Conservation (phyloP, 2,329 filamentous ascomycete species). For the Trichoderma sp. region DNA sequence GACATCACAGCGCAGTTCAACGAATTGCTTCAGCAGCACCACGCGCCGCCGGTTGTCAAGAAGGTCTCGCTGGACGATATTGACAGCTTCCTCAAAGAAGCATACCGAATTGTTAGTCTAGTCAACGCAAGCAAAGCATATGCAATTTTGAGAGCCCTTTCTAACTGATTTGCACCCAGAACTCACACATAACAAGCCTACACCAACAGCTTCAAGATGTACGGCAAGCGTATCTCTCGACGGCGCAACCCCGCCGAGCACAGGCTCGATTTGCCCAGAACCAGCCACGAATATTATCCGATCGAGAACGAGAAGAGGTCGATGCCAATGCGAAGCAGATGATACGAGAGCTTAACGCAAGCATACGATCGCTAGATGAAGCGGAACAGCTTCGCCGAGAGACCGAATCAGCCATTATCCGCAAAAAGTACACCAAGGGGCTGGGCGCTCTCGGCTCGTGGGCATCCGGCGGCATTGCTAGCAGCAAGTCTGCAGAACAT, state of each 20-base stretch:
- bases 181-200: constrained; percentile 78
- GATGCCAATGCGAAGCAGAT: constrained; percentile 84
- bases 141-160: neutral
- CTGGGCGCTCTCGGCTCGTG: constrained; percentile 63
- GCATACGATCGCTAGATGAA: constrained; percentile 75
- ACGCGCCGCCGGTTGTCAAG: constrained; percentile 47
- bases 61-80: constrained; percentile 52
- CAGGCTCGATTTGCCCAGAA: constrained; percentile 47
- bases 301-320: constrained; percentile 79
- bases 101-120: constrained; percentile 56
- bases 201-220: constrained; percentile 77
- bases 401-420: constrained; percentile 66
- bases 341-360: constrained; percentile 78
- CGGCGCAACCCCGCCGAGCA: constrained; percentile 60
- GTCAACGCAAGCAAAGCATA: neutral
- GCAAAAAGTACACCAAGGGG: constrained; percentile 65
- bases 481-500: constrained; percentile 61
- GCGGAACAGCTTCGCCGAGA: constrained; percentile 80
- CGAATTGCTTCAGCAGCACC: constrained; percentile 60
- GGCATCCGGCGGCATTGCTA: constrained; percentile 58
- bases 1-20: constrained; percentile 70
- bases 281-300: constrained; percentile 61
- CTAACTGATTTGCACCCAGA: constrained; percentile 48
- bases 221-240: constrained; percentile 87
- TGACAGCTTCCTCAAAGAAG: constrained; percentile 89